Evolutionary conservation across 1,139 yeast genomes (phyloP).

Genomic region (Saccharomyces hybrid): DNA sequence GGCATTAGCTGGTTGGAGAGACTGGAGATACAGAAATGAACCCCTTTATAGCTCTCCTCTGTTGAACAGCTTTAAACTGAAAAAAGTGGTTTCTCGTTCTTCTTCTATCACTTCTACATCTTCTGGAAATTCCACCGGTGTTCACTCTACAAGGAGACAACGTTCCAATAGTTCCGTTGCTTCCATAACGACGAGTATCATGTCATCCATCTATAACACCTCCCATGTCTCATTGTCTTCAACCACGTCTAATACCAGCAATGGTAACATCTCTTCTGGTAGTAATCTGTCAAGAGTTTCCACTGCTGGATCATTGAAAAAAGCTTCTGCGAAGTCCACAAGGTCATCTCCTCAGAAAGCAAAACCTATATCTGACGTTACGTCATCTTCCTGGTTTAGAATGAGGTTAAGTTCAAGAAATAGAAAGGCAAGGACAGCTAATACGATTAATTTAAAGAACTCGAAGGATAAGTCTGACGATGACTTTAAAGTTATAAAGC

Average conservation of each 20-base stretch:
- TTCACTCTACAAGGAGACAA: neutral
- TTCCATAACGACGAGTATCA: conserved; percentile 18
- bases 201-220: conserved; percentile 15
- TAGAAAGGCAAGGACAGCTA: neutral
- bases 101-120: conserved; percentile 19
- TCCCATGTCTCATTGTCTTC: conserved; percentile 11
- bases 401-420: conserved; percentile 3
- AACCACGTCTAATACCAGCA: conserved; percentile 1
- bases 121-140: conserved; percentile 8
- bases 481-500: neutral
- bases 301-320: neutral
- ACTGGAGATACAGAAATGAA: conserved; percentile 71
- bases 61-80: conserved; percentile 29
- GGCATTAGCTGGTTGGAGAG: conserved; percentile 74
- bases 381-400: conserved; percentile 6
- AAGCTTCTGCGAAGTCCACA: neutral
- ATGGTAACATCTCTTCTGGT: neutral
- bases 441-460: neutral
- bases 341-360: neutral
- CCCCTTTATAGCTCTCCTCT: conserved; percentile 47
- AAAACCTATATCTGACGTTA: neutral
- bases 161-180: conserved; percentile 16
- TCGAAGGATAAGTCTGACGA: neutral
- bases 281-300: neutral
- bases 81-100: conserved; percentile 17